Conservation (phyloP, 345 rosid genomes). For the Hibiscus tridactylites region DNA sequence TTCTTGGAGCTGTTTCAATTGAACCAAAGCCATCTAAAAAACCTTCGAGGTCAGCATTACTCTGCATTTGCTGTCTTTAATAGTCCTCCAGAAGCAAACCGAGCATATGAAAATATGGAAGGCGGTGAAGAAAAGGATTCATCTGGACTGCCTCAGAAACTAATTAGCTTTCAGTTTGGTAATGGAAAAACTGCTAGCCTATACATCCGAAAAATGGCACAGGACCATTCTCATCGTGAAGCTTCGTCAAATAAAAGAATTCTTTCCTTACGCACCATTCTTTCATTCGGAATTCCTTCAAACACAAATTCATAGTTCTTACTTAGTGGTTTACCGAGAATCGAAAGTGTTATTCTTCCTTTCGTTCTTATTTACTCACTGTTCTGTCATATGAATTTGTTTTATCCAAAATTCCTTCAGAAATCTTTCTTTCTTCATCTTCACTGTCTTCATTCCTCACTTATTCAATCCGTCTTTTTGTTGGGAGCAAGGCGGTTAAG, state of each 20-base stretch:
- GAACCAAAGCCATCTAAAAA: slow-evolving; percentile 52
- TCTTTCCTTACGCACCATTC: too few relatives aligned
- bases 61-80: slow-evolving; percentile 45
- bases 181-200: slow-evolving; percentile 29
- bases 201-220: slow-evolving; percentile 49
- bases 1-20: slow-evolving; percentile 43
- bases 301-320: too few relatives aligned
- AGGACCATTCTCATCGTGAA: slow-evolving; percentile 15
- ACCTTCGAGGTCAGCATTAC: slow-evolving; percentile 32
- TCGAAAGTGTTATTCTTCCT: too few relatives aligned
- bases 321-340: too few relatives aligned
- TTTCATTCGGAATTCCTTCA: too few relatives aligned
- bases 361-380: too few relatives aligned
- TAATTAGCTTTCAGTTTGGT: slow-evolving; percentile 25
- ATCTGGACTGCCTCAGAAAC: slow-evolving; percentile 54
- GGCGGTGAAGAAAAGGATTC: slow-evolving; percentile 54
- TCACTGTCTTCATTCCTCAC: too few relatives aligned
- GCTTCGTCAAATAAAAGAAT: slow-evolving; percentile 34
- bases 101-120: slow-evolving; percentile 46
- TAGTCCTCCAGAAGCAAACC: slow-evolving; percentile 48
- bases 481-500: too few relatives aligned
- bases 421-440: too few relatives aligned
- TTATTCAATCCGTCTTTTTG: too few relatives aligned
- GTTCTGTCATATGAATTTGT: too few relatives aligned
- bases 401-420: too few relatives aligned